Evolutionary conservation across 2,329 filamentous ascomycete species (phyloP).

Genomic region (Setomelanomma holmii): DNA sequence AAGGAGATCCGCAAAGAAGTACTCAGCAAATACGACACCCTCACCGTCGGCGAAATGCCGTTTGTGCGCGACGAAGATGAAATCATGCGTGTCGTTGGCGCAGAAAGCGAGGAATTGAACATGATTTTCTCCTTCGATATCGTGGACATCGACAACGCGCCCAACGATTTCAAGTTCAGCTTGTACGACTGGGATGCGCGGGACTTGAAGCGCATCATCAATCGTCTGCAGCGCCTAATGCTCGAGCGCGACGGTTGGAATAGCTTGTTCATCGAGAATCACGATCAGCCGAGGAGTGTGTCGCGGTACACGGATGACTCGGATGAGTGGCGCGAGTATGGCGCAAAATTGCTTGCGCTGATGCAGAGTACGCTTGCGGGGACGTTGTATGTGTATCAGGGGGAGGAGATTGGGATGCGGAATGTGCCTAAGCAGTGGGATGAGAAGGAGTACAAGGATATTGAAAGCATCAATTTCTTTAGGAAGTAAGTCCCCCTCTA

Average conservation of each 20-base stretch:
- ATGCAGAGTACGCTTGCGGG: constrained; percentile 58
- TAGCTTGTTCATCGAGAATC: constrained; percentile 60
- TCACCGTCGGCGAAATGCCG: constrained; percentile 72
- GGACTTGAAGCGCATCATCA: constrained; percentile 44
- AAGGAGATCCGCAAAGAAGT: constrained; percentile 68
- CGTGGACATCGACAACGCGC: constrained; percentile 47
- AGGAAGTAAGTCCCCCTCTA: constrained; percentile 37
- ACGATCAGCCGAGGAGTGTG: constrained; percentile 60
- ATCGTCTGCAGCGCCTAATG: constrained; percentile 46
- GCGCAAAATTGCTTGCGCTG: constrained; percentile 56
- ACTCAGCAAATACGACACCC: constrained; percentile 65
- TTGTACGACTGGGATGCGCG: constrained; percentile 43
- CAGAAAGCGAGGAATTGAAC: constrained; percentile 61
- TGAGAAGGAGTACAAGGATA: constrained; percentile 58
- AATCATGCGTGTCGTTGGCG: constrained; percentile 55
- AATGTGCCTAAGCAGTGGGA: constrained; percentile 55
- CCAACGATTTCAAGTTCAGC: constrained; percentile 45
- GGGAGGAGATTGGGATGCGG: constrained; percentile 60
- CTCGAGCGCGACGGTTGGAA: constrained; percentile 55
- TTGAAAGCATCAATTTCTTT: constrained; percentile 65
- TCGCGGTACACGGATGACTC: constrained; percentile 58
- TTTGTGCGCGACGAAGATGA: constrained; percentile 58
- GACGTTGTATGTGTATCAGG: constrained; percentile 59
- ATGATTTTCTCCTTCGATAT: constrained; percentile 70
- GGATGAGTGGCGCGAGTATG: constrained; percentile 54